These are phyloP conservation scores for Isoetes taiwanensis DNA, from an alignment of 75 land plant species.

Conservation along the genomic window DNA sequence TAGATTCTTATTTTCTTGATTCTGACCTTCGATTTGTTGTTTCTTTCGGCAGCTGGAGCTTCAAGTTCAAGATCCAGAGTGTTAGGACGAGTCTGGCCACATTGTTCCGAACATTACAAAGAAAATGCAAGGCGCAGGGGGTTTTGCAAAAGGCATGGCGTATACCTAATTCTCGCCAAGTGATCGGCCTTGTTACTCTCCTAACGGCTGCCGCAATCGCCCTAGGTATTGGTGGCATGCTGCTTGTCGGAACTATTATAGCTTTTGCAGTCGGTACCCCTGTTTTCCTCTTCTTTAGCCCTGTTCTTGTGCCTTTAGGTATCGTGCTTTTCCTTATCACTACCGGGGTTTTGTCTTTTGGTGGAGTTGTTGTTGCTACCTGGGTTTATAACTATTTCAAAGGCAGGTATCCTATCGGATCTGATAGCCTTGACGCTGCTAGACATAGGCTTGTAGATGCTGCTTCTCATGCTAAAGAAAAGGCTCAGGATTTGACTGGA, in stretches of 20 bases:
- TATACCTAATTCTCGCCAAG: no score
- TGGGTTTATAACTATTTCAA: not conserved
- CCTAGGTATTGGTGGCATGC: not conserved
- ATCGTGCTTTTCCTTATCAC: not conserved
- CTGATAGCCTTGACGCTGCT: conserved; percentile 2
- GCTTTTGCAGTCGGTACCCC: not conserved
- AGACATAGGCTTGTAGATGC: conserved; percentile 1
- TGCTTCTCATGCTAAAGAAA: not conserved
- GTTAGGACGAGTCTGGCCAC: no score
- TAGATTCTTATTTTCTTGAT: no score
- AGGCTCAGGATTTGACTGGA: no score
- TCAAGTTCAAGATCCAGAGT: no score
- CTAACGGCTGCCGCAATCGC: not conserved
- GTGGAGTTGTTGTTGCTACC: not conserved
- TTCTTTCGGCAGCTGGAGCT: no score
- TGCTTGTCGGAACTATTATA: not conserved
- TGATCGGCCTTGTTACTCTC: not conserved
- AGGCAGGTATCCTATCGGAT: not conserved
- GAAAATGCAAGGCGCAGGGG: no score
- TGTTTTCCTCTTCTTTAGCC: conserved; percentile 4
- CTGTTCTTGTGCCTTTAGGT: not conserved
- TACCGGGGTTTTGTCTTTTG: not conserved
- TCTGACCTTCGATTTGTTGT: no score
- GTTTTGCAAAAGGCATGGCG: no score
- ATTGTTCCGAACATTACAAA: no score